A percentile compares a stretch with the other conserved stretches of the same genome.
These are phyloP conservation scores for Lentinula lateritia DNA, from an alignment of 768 basidiomycete species.

Conservation along the genomic window DNA sequence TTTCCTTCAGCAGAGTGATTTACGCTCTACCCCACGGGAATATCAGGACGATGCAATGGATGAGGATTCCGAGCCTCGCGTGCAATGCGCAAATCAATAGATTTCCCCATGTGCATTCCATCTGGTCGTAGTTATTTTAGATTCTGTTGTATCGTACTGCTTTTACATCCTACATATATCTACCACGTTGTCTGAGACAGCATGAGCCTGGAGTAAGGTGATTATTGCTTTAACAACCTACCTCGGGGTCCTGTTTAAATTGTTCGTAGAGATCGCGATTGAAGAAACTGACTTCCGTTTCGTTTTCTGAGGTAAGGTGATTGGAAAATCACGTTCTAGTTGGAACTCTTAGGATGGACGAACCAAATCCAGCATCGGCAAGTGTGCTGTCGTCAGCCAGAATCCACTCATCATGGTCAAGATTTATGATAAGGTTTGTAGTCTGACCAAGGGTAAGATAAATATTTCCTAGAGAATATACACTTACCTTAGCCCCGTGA, in stretches of 20 bases:
- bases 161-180: background rate
- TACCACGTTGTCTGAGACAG: background rate
- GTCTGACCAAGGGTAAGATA: constrained; percentile 47
- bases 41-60: constrained; percentile 82
- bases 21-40: constrained; percentile 45
- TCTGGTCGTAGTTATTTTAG: constrained; percentile 18
- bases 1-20: constrained; percentile 72
- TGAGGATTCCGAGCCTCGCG: constrained; percentile 85
- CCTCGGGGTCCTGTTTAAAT: constrained; percentile 83
- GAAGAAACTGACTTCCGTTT: constrained; percentile 94
- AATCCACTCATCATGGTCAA: constrained; percentile 95
- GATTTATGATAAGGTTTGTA: constrained; percentile 95
- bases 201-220: background rate
- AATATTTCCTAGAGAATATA: background rate
- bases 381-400: constrained; percentile 63
- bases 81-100: constrained; percentile 93
- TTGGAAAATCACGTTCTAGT: too few species aligned
- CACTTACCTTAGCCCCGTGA: constrained; percentile 83
- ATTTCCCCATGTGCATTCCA: constrained; percentile 12
- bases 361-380: constrained; percentile 74
- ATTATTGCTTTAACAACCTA: constrained; percentile 20
- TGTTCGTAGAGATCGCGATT: constrained; percentile 66
- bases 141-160: constrained; percentile 11
- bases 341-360: constrained; percentile 17
- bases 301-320: constrained; percentile 62